Conservation (phyloP, 106 monocot genomes). For the Platanthera zijinensis region DNA sequence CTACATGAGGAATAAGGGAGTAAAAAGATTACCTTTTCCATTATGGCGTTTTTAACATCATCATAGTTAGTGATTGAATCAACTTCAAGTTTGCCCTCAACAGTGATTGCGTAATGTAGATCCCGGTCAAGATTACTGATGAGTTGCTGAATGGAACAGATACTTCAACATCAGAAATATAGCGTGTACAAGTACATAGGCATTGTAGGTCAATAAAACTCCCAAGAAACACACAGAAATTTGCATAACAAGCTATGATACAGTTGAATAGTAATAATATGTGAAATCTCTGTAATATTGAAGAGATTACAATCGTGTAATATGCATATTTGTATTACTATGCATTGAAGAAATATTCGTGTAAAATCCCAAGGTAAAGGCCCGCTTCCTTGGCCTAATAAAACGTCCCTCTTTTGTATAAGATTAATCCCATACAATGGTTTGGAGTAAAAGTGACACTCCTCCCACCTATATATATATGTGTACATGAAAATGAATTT, state of each 20-base stretch:
- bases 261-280: no score
- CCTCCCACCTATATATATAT: no score
- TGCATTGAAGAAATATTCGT: no score
- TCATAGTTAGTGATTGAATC: slow-evolving; percentile 80
- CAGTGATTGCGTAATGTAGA: slow-evolving; percentile 82
- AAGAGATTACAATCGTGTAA: no score
- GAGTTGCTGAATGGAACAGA: slow-evolving; percentile 47
- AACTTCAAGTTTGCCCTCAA: slow-evolving; percentile 87
- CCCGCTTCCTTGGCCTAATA: no score
- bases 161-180: slow-evolving; percentile 6
- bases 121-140: slow-evolving; percentile 95
- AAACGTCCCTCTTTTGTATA: no score
- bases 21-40: slow-evolving; percentile 57
- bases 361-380: no score
- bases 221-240: neutral
- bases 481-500: no score
- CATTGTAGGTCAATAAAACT: neutral
- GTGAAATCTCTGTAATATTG: no score
- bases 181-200: neutral
- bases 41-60: slow-evolving; percentile 85
- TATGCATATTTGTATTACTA: no score
- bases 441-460: no score
- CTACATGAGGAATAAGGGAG: neutral
- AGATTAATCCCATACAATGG: no score
- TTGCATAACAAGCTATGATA: neutral